Conservation (phyloP, 768 basidiomycete genomes). For the Kondoa subrosea region DNA sequence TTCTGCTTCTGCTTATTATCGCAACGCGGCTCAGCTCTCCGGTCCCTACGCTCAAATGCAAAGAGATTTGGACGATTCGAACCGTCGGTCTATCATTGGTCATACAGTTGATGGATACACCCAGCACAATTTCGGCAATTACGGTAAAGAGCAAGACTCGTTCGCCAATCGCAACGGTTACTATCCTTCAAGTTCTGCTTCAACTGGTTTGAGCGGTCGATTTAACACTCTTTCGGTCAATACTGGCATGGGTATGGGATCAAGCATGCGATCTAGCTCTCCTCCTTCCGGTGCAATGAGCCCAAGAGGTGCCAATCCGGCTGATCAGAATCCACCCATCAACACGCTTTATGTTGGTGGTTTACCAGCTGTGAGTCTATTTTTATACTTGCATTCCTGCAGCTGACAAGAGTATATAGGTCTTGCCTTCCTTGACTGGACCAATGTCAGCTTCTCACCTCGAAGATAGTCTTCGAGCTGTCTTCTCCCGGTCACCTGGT, state of each 20-base stretch:
- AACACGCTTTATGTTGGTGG: constrained; percentile 99
- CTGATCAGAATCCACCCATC: constrained; percentile 92
- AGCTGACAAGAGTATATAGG: constrained; percentile 48
- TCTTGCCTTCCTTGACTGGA: constrained; percentile 25
- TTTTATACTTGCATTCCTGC: constrained; percentile 78
- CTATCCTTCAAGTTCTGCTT: not conserved
- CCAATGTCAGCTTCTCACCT: constrained; percentile 60
- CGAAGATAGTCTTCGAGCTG: constrained; percentile 65
- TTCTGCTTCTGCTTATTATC: not conserved
- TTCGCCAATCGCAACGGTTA: not conserved
- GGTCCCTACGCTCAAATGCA: not conserved
- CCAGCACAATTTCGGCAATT: not conserved
- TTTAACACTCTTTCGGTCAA: not conserved
- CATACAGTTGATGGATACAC: constrained; percentile 2
- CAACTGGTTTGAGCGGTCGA: not conserved
- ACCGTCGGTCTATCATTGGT: not conserved
- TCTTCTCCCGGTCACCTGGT: constrained; percentile 64
- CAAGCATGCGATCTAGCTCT: not conserved
- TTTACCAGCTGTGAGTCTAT: constrained; percentile 58
- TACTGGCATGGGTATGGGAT: constrained; percentile 1
- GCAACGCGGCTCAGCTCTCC: not conserved
- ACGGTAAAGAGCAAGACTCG: not conserved
- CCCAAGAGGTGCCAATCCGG: constrained; percentile 35
- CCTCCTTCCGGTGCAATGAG: not conserved
- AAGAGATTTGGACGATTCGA: not conserved